Evolutionary conservation across 1,139 yeast genomes (phyloP).

Genomic region (Nakaseomyces uthaithaninus): DNA sequence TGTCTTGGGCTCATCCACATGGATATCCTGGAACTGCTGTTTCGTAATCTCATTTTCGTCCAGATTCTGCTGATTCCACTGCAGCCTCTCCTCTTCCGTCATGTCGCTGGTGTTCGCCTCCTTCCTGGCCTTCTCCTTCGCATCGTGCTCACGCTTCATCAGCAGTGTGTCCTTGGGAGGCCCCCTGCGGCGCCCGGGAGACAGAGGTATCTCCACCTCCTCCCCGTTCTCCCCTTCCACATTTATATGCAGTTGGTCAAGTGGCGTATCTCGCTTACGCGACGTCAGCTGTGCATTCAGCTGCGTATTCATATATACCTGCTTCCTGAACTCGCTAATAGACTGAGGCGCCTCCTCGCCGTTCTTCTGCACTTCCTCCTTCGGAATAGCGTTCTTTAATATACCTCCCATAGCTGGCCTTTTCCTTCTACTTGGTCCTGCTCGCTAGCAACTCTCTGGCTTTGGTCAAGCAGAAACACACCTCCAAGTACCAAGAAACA

Average conservation of each 20-base stretch:
- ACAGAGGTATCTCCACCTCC: slow-evolving; percentile 9
- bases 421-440: neutral
- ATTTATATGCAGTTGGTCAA: neutral
- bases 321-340: slow-evolving; percentile 40
- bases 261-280: slow-evolving; percentile 7
- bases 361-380: slow-evolving; percentile 16
- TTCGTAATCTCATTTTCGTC: slow-evolving; percentile 48
- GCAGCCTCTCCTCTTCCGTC: slow-evolving; percentile 38
- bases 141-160: slow-evolving; percentile 23
- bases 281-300: slow-evolving; percentile 36
- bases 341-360: slow-evolving; percentile 29
- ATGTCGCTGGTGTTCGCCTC: slow-evolving; percentile 4
- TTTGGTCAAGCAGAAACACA: too few species aligned
- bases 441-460: too few species aligned
- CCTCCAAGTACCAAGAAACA: too few species aligned
- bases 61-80: slow-evolving; percentile 66
- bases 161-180: slow-evolving; percentile 28
- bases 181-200: slow-evolving; percentile 14
- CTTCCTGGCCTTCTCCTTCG: slow-evolving; percentile 9
- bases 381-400: slow-evolving; percentile 32
- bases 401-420: slow-evolving; percentile 34
- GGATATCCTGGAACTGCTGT: slow-evolving; percentile 34
- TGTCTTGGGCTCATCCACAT: slow-evolving; percentile 91
- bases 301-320: slow-evolving; percentile 43
- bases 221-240: slow-evolving; percentile 6